A percentile compares a stretch with the other conserved stretches of the same genome.
Evolutionary conservation across 202 grass and related monocot genomes (phyloP).

Genomic region (Bolboschoenoplectus hybrid): DNA sequence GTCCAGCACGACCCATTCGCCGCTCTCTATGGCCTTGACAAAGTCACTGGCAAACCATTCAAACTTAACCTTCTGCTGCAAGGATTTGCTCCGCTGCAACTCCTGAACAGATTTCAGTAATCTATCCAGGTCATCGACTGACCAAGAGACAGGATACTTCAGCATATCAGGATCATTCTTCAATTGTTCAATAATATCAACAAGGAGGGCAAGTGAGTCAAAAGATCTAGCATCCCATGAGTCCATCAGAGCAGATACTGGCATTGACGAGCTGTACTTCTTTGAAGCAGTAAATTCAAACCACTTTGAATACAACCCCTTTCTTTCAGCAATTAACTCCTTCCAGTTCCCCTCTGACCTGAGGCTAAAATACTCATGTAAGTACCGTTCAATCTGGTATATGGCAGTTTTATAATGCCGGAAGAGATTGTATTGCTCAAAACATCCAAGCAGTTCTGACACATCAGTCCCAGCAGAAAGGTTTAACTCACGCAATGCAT

Average conservation of each 20-base stretch:
- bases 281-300: conserved; percentile 74
- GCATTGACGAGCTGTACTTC: conserved; percentile 43
- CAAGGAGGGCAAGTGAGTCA: conserved; percentile 51
- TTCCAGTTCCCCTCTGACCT: conserved; percentile 57
- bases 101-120: conserved; percentile 57
- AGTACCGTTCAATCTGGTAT: conserved; percentile 66
- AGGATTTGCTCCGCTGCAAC: conserved; percentile 55
- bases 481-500: conserved; percentile 77
- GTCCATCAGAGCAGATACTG: conserved; percentile 47
- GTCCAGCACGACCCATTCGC: conserved; percentile 93
- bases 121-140: conserved; percentile 55
- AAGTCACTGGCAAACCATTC: conserved; percentile 85
- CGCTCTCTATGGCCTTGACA: conserved; percentile 76
- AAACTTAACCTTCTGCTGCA: conserved; percentile 72
- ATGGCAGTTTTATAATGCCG: conserved; percentile 72
- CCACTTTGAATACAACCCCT: conserved; percentile 74
- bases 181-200: conserved; percentile 71
- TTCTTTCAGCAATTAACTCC: conserved; percentile 54
- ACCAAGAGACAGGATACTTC: conserved; percentile 62
- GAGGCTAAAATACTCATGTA: conserved; percentile 79
- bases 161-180: conserved; percentile 64
- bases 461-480: conserved; percentile 92
- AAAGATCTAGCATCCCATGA: conserved; percentile 50
- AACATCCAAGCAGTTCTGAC: conserved; percentile 87
- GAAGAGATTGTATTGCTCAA: conserved; percentile 95